These are phyloP conservation scores for Flaveria linearis DNA, from an alignment of 129 eudicot species.

Conservation along the genomic window DNA sequence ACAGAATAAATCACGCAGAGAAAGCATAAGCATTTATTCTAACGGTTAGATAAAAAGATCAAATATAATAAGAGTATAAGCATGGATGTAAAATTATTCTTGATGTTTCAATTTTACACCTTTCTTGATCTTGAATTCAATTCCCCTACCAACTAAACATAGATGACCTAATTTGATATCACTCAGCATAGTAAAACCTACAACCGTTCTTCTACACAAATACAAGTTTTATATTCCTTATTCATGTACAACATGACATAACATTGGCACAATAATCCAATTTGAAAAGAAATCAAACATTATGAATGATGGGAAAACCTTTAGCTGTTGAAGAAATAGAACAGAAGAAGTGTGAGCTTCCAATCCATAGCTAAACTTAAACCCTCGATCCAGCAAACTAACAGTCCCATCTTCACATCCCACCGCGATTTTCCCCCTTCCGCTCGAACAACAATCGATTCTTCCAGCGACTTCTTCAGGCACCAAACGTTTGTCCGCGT, in stretches of 20 bases:
- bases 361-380: slow-evolving; percentile 76
- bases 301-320: slow-evolving; percentile 46
- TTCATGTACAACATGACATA: background rate
- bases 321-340: slow-evolving; percentile 81
- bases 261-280: slow-evolving; percentile 8
- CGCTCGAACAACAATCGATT: no score
- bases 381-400: no score
- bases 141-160: background rate
- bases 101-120: background rate
- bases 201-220: slow-evolving; percentile 2
- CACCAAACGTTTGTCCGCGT: slow-evolving; percentile 57
- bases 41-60: background rate
- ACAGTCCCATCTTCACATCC: no score
- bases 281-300: background rate
- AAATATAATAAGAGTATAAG: slow-evolving; percentile 7
- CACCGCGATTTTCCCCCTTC: no score
- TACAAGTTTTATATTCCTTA: background rate
- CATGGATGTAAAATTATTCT: slow-evolving; percentile 4
- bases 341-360: slow-evolving; percentile 90
- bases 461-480: no score
- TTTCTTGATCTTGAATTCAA: no score
- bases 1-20: background rate
- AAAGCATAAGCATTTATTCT: background rate
- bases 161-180: slow-evolving; percentile 1
- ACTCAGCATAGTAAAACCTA: slow-evolving; percentile 7